phyloP scores from a whole-genome alignment of 345 rosid genomes.

The Rhodomyrtus tomentosa region DNA sequence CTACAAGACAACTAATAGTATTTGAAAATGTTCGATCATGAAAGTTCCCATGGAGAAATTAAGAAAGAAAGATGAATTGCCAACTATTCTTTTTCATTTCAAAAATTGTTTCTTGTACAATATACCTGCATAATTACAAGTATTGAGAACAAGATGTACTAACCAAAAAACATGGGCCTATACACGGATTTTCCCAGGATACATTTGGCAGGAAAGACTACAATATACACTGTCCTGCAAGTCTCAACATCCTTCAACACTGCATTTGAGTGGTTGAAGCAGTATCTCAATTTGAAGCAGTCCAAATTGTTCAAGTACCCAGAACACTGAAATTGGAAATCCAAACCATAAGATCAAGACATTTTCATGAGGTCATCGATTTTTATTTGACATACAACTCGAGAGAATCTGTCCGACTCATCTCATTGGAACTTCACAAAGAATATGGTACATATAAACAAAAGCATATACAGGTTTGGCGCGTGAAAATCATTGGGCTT shows the following conservation, averaged over 20 bases:
- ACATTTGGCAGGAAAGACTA: slow-evolving; percentile 70
- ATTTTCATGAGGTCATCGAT: neutral
- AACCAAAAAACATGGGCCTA: slow-evolving; percentile 87
- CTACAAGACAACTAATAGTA: neutral
- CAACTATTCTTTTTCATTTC: neutral
- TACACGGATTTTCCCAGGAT: slow-evolving; percentile 53
- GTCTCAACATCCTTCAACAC: slow-evolving; percentile 26
- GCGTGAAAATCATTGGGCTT: neutral
- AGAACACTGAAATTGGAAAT: neutral
- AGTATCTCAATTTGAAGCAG: neutral
- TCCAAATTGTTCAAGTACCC: neutral
- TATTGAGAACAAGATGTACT: slow-evolving; percentile 66
- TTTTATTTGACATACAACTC: neutral
- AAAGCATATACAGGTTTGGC: neutral
- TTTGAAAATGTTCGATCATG: neutral
- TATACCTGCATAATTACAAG: slow-evolving; percentile 47
- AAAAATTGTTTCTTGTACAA: slow-evolving; percentile 4
- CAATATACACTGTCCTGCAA: slow-evolving; percentile 76
- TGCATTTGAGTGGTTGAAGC: neutral
- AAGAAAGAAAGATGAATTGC: neutral
- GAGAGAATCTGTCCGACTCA: neutral
- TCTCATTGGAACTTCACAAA: neutral
- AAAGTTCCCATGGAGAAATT: neutral
- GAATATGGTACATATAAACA: neutral
- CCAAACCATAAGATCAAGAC: neutral